Percentiles rank a stretch among this genome's conserved stretches.
Evolutionary conservation across 345 rosid species (phyloP).

Genomic region (Pugionium dolabratum): DNA sequence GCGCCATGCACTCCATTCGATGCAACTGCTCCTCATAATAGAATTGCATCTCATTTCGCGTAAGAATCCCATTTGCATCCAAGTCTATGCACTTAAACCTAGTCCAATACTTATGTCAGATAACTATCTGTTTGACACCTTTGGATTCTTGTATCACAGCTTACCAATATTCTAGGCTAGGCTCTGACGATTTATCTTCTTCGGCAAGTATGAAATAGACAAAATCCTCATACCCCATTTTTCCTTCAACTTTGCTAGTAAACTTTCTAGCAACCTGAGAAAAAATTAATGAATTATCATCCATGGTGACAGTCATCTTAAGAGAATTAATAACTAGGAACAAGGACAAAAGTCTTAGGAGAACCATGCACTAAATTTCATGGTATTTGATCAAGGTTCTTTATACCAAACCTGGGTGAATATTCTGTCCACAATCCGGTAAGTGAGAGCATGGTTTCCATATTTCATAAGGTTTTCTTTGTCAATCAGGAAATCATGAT

Average conservation of each 20-base stretch:
- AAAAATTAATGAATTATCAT: constrained; percentile 18
- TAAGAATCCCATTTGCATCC: constrained; percentile 87
- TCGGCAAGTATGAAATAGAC: constrained; percentile 88
- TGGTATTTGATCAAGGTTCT: neutral
- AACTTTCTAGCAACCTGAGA: constrained; percentile 76
- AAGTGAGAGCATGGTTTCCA: constrained; percentile 96
- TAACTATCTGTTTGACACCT: neutral
- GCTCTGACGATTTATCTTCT: constrained; percentile 92
- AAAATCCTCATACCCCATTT: constrained; percentile 97
- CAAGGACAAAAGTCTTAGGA: neutral
- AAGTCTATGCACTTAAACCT: constrained; percentile 97
- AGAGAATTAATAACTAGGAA: constrained; percentile 11
- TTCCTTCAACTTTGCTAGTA: constrained; percentile 79
- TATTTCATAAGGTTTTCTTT: constrained; percentile 94
- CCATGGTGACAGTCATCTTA: neutral
- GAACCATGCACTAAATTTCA: neutral
- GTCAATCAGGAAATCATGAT: constrained; percentile 93
- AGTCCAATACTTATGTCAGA: constrained; percentile 30
- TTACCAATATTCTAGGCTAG: constrained; percentile 96
- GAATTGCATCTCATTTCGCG: constrained; percentile 87
- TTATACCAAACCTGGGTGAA: constrained; percentile 80
- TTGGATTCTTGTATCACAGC: neutral
- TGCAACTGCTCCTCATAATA: constrained; percentile 96
- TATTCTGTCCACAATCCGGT: constrained; percentile 89
- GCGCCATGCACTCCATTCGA: constrained; percentile 99